A percentile compares a stretch with the other conserved stretches of the same genome.
phyloP scores from a whole-genome alignment of 345 rosid species.

The Eucalyptus sp. region DNA sequence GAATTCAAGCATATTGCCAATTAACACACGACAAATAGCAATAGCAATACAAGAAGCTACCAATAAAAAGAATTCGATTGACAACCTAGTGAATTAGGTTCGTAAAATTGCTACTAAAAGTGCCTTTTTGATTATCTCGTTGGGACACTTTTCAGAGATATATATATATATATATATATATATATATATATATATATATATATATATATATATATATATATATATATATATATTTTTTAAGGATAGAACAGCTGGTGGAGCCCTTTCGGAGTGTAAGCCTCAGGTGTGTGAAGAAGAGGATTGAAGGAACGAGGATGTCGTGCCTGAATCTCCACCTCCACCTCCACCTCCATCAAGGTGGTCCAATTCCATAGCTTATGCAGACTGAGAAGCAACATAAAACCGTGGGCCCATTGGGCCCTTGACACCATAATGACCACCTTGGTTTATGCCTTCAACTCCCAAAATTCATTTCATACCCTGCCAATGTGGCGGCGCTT shows the following conservation, averaged over 20 bases:
- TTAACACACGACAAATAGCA: not conserved
- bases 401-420: not conserved
- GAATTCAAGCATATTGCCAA: not conserved
- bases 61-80: not conserved
- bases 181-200: too few species aligned
- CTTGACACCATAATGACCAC: not conserved
- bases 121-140: not conserved
- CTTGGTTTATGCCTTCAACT: not conserved
- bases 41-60: not conserved
- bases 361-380: not conserved
- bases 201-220: too few species aligned
- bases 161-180: too few species aligned
- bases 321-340: not conserved
- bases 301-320: not conserved
- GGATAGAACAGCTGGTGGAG: not conserved
- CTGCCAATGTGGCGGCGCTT: not conserved
- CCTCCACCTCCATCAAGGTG: not conserved
- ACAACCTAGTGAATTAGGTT: not conserved
- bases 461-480: not conserved
- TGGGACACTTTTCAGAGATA: not conserved
- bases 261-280: not conserved
- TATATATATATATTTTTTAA: not conserved
- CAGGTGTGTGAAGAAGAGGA: not conserved
- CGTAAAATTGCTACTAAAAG: not conserved
- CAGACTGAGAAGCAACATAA: not conserved